Conservation (phyloP, 768 basidiomycete species). For the Peribolospora kevripleyi region DNA sequence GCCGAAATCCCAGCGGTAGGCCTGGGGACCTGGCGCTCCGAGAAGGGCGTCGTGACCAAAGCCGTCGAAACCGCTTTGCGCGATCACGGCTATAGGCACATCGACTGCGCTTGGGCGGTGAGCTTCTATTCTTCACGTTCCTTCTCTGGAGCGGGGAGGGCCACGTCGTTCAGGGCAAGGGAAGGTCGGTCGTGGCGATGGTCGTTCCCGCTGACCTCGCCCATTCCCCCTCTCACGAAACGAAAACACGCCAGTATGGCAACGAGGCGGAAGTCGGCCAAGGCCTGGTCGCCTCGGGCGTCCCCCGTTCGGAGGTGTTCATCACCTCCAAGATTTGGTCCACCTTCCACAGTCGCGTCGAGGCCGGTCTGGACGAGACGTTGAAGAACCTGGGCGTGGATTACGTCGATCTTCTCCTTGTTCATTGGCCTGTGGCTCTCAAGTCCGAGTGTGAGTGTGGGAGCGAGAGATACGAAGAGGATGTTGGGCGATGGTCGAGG, state of each 20-base stretch:
- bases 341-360: conserved; percentile 32
- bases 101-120: conserved; percentile 29
- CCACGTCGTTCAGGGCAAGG: conserved; percentile 2
- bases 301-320: conserved; percentile 48
- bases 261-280: conserved; percentile 64
- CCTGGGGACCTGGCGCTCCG: conserved; percentile 25
- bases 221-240: not conserved
- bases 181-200: not conserved
- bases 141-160: not conserved
- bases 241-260: conserved; percentile 15
- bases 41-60: conserved; percentile 19
- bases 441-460: conserved; percentile 14
- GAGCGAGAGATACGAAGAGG: too few relatives aligned
- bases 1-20: conserved; percentile 45
- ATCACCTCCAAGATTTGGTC: conserved; percentile 32
- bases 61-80: conserved; percentile 53
- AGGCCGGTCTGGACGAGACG: conserved; percentile 41
- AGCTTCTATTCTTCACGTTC: not conserved
- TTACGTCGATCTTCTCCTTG: conserved; percentile 57
- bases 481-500: too few relatives aligned
- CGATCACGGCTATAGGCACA: conserved; percentile 34
- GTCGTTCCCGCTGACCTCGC: not conserved
- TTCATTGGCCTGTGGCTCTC: conserved; percentile 69
- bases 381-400: conserved; percentile 41
- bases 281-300: conserved; percentile 51